phyloP scores from a whole-genome alignment of 257 asterid genomes.

The Gentiana macrophylla region DNA sequence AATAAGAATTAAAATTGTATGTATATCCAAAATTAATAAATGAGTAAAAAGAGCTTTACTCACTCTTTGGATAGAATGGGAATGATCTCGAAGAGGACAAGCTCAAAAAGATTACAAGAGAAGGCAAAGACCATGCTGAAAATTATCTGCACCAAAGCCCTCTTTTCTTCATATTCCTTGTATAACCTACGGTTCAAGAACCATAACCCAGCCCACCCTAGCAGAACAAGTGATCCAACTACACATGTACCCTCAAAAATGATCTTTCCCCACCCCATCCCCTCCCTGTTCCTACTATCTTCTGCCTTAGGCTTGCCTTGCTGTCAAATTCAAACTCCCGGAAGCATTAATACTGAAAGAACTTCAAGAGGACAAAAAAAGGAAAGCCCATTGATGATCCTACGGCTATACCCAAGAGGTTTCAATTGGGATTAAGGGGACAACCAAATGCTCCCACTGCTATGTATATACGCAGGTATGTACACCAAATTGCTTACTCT shows the following conservation, averaged over 20 bases:
- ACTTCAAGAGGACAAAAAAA: no score
- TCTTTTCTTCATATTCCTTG: constrained; percentile 97
- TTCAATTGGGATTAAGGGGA: no score
- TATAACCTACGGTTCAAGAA: constrained; percentile 81
- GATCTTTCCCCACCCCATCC: constrained; percentile 79
- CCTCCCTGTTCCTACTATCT: neutral
- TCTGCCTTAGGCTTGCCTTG: neutral
- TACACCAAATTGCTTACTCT: no score
- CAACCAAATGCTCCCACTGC: no score
- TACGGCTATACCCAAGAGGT: no score
- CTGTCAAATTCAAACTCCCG: no score
- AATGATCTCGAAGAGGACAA: constrained; percentile 86
- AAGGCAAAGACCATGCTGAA: constrained; percentile 93
- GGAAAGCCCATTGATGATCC: no score
- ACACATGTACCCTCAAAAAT: constrained; percentile 63
- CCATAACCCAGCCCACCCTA: constrained; percentile 96
- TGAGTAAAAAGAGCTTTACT: neutral
- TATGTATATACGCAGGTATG: no score
- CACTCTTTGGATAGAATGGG: constrained; percentile 85
- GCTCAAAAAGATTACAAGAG: constrained; percentile 94
- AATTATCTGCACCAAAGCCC: constrained; percentile 88
- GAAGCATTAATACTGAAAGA: no score
- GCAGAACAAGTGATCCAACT: constrained; percentile 63
- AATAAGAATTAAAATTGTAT: no score
- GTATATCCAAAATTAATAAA: no score